Percentiles rank a stretch among this genome's conserved stretches.
phyloP scores from a whole-genome alignment of 805 yeast genomes.

The Torulaspora gathmanii region DNA sequence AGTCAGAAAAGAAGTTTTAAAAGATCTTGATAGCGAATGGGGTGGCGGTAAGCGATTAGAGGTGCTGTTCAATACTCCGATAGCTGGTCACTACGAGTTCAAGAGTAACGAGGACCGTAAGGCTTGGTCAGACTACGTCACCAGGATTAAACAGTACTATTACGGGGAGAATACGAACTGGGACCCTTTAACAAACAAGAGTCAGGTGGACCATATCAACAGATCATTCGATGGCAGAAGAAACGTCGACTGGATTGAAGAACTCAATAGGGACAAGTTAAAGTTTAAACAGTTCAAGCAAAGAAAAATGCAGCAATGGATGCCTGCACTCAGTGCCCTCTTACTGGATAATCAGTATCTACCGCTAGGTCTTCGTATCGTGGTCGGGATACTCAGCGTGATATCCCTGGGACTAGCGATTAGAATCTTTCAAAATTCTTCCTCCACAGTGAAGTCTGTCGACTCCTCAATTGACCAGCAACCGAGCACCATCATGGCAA shows the following conservation, averaged over 20 bases:
- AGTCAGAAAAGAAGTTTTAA: constrained; percentile 27
- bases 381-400: constrained; percentile 53
- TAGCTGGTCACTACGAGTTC: constrained; percentile 25
- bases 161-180: constrained; percentile 14
- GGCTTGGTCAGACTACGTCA: constrained; percentile 31
- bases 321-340: constrained; percentile 54
- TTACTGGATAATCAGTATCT: constrained; percentile 73
- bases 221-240: constrained; percentile 1
- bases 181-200: constrained; percentile 11
- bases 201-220: not conserved
- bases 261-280: constrained; percentile 27
- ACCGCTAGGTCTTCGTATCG: constrained; percentile 67
- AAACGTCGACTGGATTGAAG: constrained; percentile 24
- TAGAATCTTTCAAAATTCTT: constrained; percentile 46
- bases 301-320: constrained; percentile 58
- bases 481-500: constrained; percentile 90
- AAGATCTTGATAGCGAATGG: constrained; percentile 55
- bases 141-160: constrained; percentile 28
- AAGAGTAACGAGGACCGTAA: constrained; percentile 29
- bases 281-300: constrained; percentile 36
- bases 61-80: constrained; percentile 41
- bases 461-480: constrained; percentile 52
- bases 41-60: constrained; percentile 64
- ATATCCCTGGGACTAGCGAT: constrained; percentile 71
- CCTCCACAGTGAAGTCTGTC: constrained; percentile 13